These are phyloP conservation scores for Samsoniella hepiali DNA, from an alignment of 2,329 filamentous ascomycete species.

Conservation along the genomic window DNA sequence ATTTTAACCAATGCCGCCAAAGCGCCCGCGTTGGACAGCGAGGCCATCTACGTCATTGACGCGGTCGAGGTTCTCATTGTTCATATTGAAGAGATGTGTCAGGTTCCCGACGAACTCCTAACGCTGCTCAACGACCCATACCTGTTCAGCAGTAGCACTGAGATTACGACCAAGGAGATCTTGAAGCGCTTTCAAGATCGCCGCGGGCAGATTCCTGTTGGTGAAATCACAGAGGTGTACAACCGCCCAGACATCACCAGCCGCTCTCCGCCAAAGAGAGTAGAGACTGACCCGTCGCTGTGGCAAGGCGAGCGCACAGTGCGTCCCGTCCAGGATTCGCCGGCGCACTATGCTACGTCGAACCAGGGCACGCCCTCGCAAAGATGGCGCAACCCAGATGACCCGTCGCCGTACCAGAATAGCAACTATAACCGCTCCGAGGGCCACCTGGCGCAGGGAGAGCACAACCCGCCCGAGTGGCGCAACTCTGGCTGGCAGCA, in stretches of 20 bases:
- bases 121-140: constrained; percentile 79
- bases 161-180: constrained; percentile 96
- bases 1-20: constrained; percentile 74
- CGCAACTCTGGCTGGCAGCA: constrained; percentile 52
- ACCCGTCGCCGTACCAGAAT: constrained; percentile 43
- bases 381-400: constrained; percentile 47
- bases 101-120: constrained; percentile 90
- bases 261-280: constrained; percentile 55
- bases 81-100: constrained; percentile 93
- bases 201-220: constrained; percentile 54
- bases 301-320: constrained; percentile 84
- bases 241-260: constrained; percentile 57
- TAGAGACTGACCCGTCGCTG: constrained; percentile 83
- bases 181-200: constrained; percentile 89
- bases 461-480: constrained; percentile 51
- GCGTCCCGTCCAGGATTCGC: constrained; percentile 64
- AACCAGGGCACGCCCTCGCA: constrained; percentile 48
- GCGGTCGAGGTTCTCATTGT: constrained; percentile 88
- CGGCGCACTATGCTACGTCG: constrained; percentile 16
- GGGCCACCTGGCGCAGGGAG: constrained; percentile 37
- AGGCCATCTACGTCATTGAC: constrained; percentile 90
- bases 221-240: constrained; percentile 56
- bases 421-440: constrained; percentile 44
- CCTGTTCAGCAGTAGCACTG: constrained; percentile 76
- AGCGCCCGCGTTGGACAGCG: constrained; percentile 68